A percentile compares a stretch with the other conserved stretches of the same genome.
Evolutionary conservation across 2,329 filamentous ascomycete species (phyloP).

Genomic region (Endothia cerciana): DNA sequence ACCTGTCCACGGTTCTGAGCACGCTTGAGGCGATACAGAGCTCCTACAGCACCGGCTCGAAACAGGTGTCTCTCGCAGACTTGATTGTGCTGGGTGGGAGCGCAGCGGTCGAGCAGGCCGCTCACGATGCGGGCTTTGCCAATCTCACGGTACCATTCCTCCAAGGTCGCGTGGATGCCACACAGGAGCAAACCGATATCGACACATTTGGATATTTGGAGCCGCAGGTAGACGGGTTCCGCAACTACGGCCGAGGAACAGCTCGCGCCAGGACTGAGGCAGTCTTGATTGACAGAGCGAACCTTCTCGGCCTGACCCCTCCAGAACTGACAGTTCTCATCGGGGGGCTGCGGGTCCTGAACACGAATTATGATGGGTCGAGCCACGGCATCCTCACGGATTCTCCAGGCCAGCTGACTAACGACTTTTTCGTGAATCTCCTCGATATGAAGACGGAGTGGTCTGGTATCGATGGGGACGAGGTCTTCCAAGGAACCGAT

Average conservation of each 20-base stretch:
- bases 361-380: conserved; percentile 73
- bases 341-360: conserved; percentile 72
- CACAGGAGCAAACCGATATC: conserved; percentile 72
- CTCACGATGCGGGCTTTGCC: conserved; percentile 46
- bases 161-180: conserved; percentile 72
- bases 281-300: conserved; percentile 71
- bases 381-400: conserved; percentile 69
- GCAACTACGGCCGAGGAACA: conserved; percentile 72
- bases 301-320: conserved; percentile 70
- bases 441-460: conserved; percentile 69
- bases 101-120: conserved; percentile 74
- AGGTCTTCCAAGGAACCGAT: conserved; percentile 26
- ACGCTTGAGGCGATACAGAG: conserved; percentile 66
- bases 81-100: conserved; percentile 75
- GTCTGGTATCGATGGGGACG: conserved; percentile 37
- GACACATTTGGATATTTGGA: conserved; percentile 68
- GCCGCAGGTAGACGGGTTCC: conserved; percentile 75
- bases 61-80: conserved; percentile 79
- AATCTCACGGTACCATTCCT: conserved; percentile 70
- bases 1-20: conserved; percentile 64
- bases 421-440: conserved; percentile 83
- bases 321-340: conserved; percentile 73
- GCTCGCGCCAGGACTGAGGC: conserved; percentile 67
- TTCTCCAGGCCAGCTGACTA: conserved; percentile 69
- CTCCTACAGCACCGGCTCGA: conserved; percentile 47